Conservation (phyloP, 2,329 filamentous ascomycete genomes). For the Hypoxylon sp. region DNA sequence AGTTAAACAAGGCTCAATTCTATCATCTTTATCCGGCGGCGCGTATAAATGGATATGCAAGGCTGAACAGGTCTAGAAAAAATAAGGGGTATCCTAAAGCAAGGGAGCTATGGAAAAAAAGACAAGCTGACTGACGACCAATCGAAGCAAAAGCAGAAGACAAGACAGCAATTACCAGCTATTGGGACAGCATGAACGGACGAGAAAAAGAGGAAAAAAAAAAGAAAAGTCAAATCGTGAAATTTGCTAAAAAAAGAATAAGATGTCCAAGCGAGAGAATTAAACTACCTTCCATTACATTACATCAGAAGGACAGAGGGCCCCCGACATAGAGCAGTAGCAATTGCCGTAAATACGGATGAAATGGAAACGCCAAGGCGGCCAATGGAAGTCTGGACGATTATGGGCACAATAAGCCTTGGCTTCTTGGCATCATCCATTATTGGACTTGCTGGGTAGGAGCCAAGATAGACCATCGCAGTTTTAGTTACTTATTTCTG, state of each 20-base stretch:
- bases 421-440: constrained; percentile 25
- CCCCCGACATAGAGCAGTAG: too few species aligned
- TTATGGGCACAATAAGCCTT: constrained; percentile 23
- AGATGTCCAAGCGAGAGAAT: constrained; percentile 17
- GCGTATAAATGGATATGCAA: constrained; percentile 6
- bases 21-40: constrained; percentile 28
- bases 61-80: constrained; percentile 3
- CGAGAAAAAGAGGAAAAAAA: constrained; percentile 5
- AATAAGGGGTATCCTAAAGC: constrained; percentile 14
- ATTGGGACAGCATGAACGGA: constrained; percentile 1
- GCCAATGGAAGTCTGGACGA: too few species aligned
- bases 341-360: too few species aligned
- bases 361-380: too few species aligned
- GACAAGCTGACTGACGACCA: constrained; percentile 22
- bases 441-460: constrained; percentile 18
- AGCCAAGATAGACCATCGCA: constrained; percentile 24
- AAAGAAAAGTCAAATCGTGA: not conserved
- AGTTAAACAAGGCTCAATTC: constrained; percentile 24
- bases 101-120: constrained; percentile 7
- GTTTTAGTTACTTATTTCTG: constrained; percentile 25
- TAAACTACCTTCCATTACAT: too few species aligned
- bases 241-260: not conserved
- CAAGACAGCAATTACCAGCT: too few species aligned
- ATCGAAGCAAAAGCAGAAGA: constrained; percentile 10
- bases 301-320: too few species aligned